Evolutionary conservation across 225 moss, liverwort and hornwort genomes (phyloP), one percentile per base, ranked within the genome.

Genomic region (Pseudisothecium myosuroides): DNA sequence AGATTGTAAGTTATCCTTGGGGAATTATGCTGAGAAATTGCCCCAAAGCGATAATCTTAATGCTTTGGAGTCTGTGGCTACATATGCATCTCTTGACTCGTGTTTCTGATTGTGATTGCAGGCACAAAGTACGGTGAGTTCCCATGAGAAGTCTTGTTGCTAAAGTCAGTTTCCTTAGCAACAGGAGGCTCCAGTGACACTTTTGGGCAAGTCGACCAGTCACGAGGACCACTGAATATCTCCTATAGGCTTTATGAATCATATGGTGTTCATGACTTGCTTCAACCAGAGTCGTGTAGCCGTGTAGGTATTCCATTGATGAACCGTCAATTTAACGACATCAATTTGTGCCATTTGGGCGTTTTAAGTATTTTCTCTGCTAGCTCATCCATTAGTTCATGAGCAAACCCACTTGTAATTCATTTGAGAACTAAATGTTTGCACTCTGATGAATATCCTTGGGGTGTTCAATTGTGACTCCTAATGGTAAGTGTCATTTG

Each of bases 111-210:
- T 86, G 78, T 64, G 67, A 80, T 87, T 83, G 86, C 92, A 94
- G 94, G 94, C 77, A 94, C 94, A 7, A 94, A 89, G 88, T 93
- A 94, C n/a, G 94, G 92, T 69, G 94, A 94, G 81, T 94, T 94
- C 50, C 94, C 94, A 37, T 94, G 76, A 90, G 64, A 74, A 56
- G 19, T 62, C 24, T 59, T 72, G 43, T 80, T 61, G 76, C 73
- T 60, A 19, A 54, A 54, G 82, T 61, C 85, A 71, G 61, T 81
- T 87, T 81, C 68, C 14, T 16, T 86, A 11, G 39, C 47, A 50
- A 59, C 59, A 17, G 32, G 61, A 72, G 88, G 3, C 82, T 77
- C 39, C 80, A 32, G 31, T 56, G 60, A 41, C 78, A 22, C 82
- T 65, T 64, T 72, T 55, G 87, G 50, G 86, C 52, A 6, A 87